These are phyloP conservation scores for Spencermartinsiella ligniputridi DNA, from an alignment of 1,139 yeast species.

Conservation along the genomic window DNA sequence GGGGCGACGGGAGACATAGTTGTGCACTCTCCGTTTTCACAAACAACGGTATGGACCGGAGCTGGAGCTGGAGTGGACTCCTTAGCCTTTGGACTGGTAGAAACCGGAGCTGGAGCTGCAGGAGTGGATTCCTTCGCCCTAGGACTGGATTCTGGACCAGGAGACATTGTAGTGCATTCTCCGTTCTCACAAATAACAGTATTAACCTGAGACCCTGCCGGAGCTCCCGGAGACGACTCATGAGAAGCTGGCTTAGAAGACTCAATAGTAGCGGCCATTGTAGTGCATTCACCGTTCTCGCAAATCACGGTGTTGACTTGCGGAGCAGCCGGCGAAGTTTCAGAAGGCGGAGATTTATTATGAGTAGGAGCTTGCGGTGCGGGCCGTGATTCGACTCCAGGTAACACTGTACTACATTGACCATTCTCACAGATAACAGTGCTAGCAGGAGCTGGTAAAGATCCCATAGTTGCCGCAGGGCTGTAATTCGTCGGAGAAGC, in stretches of 20 bases:
- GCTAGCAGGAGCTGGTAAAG: background rate
- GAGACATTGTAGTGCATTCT: background rate
- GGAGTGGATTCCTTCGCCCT: too few species aligned
- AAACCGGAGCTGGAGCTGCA: too few species aligned
- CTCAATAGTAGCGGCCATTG: slow-evolving; percentile 5
- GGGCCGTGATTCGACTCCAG: too few species aligned
- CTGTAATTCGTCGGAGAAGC: background rate
- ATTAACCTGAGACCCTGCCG: background rate
- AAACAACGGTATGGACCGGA: background rate
- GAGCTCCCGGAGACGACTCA: background rate
- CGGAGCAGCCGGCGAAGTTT: background rate
- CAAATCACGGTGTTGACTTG: slow-evolving; percentile 14
- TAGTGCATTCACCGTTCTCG: slow-evolving; percentile 12
- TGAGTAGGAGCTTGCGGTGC: too few species aligned
- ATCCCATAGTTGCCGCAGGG: background rate
- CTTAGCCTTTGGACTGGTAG: too few species aligned
- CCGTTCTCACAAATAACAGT: background rate
- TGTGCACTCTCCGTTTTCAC: background rate
- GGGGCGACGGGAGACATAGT: too few species aligned
- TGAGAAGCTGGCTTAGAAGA: background rate
- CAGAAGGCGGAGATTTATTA: background rate
- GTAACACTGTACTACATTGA: background rate
- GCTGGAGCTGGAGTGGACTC: background rate
- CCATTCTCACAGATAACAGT: background rate
- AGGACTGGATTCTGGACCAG: too few species aligned